Evolutionary conservation across 2,329 filamentous ascomycete species (phyloP).

Genomic region (Hymenoscyphus salicellus): DNA sequence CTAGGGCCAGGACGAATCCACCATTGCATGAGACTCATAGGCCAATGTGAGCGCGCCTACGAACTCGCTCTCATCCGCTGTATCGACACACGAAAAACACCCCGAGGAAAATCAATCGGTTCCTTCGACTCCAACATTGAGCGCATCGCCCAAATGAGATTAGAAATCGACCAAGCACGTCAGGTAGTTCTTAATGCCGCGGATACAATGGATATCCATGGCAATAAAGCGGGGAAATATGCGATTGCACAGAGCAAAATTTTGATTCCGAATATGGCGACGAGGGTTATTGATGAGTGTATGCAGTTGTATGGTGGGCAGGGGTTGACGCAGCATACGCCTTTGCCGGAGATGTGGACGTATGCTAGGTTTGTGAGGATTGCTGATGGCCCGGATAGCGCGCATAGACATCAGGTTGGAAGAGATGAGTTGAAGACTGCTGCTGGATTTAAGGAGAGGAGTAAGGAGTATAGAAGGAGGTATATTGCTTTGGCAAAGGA

Average conservation of each 20-base stretch:
- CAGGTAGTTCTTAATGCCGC: slow-evolving; percentile 43
- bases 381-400: slow-evolving; percentile 43
- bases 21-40: slow-evolving; percentile 43
- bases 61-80: slow-evolving; percentile 41
- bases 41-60: slow-evolving; percentile 43
- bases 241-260: slow-evolving; percentile 45
- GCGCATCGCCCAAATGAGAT: slow-evolving; percentile 42
- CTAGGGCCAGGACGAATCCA: slow-evolving; percentile 43
- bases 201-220: slow-evolving; percentile 42
- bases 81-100: slow-evolving; percentile 39
- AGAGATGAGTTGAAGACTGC: slow-evolving; percentile 43
- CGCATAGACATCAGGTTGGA: slow-evolving; percentile 43
- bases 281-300: slow-evolving; percentile 42
- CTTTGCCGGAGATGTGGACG: slow-evolving; percentile 43
- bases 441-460: slow-evolving; percentile 35
- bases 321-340: slow-evolving; percentile 43
- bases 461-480: slow-evolving; percentile 36
- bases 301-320: slow-evolving; percentile 45
- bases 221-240: slow-evolving; percentile 41
- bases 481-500: slow-evolving; percentile 18
- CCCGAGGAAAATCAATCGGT: slow-evolving; percentile 41
- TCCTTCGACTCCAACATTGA: slow-evolving; percentile 43
- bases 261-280: slow-evolving; percentile 40
- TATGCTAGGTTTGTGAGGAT: slow-evolving; percentile 43
- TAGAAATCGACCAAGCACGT: slow-evolving; percentile 41